Evolutionary conservation across 1,284 basidiomycete genomes (phyloP), one percentile per base, ranked within the genome.

Genomic region (Moniliella sp.): DNA sequence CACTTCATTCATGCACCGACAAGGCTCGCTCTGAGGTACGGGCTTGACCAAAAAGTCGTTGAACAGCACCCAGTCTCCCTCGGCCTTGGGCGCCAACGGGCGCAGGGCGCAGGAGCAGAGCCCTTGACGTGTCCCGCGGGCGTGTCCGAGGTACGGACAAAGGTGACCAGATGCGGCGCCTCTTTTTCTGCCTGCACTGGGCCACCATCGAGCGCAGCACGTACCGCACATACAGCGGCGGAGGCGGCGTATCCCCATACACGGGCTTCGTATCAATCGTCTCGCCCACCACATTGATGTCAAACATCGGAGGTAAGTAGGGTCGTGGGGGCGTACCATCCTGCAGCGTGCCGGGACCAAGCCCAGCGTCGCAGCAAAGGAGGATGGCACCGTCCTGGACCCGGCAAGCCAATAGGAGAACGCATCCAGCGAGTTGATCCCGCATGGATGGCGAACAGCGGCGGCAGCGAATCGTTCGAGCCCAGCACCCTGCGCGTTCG

Each of bases 1-100:
- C 5, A 81, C 71, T 81, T 97, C 94, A 33, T 78, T 78, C n/a
- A n/a, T n/a, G n/a, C n/a, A n/a, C n/a, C n/a, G n/a, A n/a, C n/a
- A n/a, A n/a, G n/a, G n/a, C n/a, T n/a, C n/a, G n/a, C n/a, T n/a
- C n/a, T n/a, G n/a, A n/a, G n/a, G n/a, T n/a, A n/a, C n/a, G n/a
- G n/a, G n/a, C 28, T 70, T 69, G 4, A 97, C 91, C 2, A 78
- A 69, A 56, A 99, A 97, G 58, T 97, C 88, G 56, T 99, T 97
- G 71, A 97, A 97, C 36, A 97, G 64, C 53, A 78, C 76, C 88
- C 88, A 97, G 1, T 74, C 71, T 28, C 72, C 73, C 29, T 31
- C 27, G 18, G 7, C 18, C 21, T n/a, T n/a, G n/a, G n/a, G n/a
- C n/a, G n/a, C n/a, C n/a, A n/a, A n/a, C n/a, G n/a, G n/a, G n/a